Evolutionary conservation across 1,284 basidiomycete genomes (phyloP).

Genomic region (Trichosporon sp.): DNA sequence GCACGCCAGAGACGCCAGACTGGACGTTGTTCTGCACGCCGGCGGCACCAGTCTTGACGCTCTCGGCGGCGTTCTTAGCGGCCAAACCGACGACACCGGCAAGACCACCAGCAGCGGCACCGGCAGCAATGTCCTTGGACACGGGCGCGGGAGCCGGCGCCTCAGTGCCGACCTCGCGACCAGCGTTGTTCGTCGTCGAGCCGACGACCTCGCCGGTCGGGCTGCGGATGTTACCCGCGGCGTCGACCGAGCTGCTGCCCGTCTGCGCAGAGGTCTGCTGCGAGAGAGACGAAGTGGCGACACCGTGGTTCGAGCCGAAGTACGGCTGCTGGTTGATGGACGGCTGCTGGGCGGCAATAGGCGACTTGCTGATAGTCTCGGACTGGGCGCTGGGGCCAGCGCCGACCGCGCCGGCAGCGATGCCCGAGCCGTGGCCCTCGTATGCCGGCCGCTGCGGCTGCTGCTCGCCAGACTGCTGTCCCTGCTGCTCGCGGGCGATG

Average conservation of each 20-base stretch:
- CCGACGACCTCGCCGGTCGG: not conserved
- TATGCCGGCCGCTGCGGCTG: too few species aligned
- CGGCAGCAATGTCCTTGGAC: not conserved
- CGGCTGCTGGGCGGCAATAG: too few species aligned
- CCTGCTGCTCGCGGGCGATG: not conserved
- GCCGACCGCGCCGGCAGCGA: not conserved
- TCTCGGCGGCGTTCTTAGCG: not conserved
- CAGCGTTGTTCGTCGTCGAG: not conserved
- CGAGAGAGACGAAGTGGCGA: not conserved
- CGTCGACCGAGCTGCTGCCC: not conserved
- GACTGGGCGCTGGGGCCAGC: not conserved
- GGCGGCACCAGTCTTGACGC: not conserved
- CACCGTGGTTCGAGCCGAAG: conserved; percentile 3
- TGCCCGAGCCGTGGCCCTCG: not conserved
- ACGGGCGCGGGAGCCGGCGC: conserved; percentile 1
- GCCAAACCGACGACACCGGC: not conserved
- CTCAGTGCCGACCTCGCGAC: conserved; percentile 2
- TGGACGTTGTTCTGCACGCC: not conserved
- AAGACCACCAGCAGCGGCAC: not conserved
- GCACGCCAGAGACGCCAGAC: not conserved
- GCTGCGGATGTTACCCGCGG: not conserved
- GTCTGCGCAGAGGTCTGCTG: too few species aligned
- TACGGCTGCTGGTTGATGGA: not conserved
- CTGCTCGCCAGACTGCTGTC: not conserved
- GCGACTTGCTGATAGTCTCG: too few species aligned